phyloP scores from a whole-genome alignment of 768 basidiomycete genomes.

The Holtermannia corniformis region DNA sequence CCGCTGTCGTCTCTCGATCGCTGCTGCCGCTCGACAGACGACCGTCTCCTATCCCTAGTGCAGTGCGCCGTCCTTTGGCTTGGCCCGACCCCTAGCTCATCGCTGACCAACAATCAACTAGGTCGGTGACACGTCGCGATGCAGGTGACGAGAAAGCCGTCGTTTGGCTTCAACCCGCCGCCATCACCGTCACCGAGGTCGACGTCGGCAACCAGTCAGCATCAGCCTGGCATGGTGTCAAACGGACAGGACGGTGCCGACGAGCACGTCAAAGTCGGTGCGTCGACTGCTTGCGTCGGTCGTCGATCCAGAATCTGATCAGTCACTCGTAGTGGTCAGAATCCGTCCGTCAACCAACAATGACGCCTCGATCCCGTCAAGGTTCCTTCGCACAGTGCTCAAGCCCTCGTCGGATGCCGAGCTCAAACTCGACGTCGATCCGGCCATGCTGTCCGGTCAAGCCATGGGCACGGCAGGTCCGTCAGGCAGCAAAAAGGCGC shows the following conservation, averaged over 20 bases:
- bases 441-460: slow-evolving; percentile 22
- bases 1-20: too few species aligned
- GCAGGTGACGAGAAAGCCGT: background rate
- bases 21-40: too few species aligned
- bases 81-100: too few species aligned
- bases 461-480: slow-evolving; percentile 2
- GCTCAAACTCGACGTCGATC: slow-evolving; percentile 67
- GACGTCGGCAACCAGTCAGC: background rate
- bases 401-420: slow-evolving; percentile 62
- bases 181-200: background rate
- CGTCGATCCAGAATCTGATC: background rate
- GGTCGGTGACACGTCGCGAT: too few species aligned
- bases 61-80: too few species aligned
- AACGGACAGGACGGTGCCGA: slow-evolving; percentile 6
- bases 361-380: slow-evolving; percentile 81
- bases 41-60: too few species aligned
- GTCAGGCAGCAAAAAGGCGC: slow-evolving; percentile 27
- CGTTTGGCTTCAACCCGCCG: background rate
- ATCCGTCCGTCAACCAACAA: slow-evolving; percentile 80
- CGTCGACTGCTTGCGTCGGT: slow-evolving; percentile 2
- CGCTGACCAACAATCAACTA: background rate
- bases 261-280: slow-evolving; percentile 29
- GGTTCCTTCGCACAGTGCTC: slow-evolving; percentile 85
- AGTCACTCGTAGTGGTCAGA: slow-evolving; percentile 56
- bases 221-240: too few species aligned